Conservation (phyloP, 768 basidiomycete genomes). For the Dendrothele bispora region DNA sequence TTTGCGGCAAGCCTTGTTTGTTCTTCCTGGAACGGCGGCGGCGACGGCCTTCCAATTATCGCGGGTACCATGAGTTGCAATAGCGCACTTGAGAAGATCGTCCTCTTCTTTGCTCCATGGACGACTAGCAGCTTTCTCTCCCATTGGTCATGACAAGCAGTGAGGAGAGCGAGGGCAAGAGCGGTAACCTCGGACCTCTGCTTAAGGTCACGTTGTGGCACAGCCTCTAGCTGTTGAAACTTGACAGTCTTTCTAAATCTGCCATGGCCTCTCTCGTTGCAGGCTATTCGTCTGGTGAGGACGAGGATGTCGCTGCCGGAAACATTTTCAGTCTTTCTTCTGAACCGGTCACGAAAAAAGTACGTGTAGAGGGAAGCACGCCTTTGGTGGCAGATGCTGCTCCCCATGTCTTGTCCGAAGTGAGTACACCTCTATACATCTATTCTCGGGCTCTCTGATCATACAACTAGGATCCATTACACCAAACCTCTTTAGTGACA, state of each 20-base stretch:
- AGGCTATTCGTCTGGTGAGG: conserved; percentile 75
- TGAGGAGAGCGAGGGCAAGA: conserved; percentile 5
- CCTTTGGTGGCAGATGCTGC: conserved; percentile 55
- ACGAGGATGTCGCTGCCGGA: conserved; percentile 43
- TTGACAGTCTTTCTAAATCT: too few relatives aligned
- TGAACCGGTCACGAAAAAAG: conserved; percentile 58
- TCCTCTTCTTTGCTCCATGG: conserved; percentile 62
- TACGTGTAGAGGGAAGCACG: conserved; percentile 44
- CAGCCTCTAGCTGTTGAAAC: too few relatives aligned
- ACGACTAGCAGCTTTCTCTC: conserved; percentile 46
- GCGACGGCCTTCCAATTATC: conserved; percentile 84
- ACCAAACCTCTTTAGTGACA: conserved; percentile 79
- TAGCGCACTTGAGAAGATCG: conserved; percentile 60
- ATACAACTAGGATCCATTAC: conserved; percentile 67
- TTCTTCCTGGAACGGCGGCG: conserved; percentile 62
- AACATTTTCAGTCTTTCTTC: conserved; percentile 67
- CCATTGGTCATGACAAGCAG: conserved; percentile 39
- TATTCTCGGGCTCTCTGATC: conserved; percentile 19
- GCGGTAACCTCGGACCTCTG: too few relatives aligned
- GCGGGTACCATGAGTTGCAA: conserved; percentile 52
- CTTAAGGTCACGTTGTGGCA: too few relatives aligned
- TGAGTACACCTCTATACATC: conserved; percentile 32
- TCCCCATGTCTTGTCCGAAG: conserved; percentile 89
- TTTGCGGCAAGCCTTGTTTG: conserved; percentile 89
- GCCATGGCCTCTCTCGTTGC: conserved; percentile 58